These are phyloP conservation scores for Fusarium keratoplasticum DNA, from an alignment of 2,329 filamentous ascomycete genomes.

Conservation along the genomic window DNA sequence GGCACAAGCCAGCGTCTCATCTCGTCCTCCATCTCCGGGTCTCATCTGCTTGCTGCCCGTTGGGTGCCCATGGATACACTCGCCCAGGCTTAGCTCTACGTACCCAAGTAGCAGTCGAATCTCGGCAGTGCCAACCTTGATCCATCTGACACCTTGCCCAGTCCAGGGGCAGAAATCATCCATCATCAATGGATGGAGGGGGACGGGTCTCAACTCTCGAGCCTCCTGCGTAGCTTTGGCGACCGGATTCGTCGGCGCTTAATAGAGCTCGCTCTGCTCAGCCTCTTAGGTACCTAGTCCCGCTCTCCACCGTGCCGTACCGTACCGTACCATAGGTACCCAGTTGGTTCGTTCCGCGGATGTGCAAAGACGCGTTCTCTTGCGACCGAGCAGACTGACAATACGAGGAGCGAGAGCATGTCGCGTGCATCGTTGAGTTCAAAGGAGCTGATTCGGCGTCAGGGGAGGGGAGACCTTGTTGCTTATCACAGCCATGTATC, in stretches of 20 bases:
- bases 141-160: constrained; percentile 9
- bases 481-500: background rate
- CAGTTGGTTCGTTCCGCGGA: background rate
- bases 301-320: background rate
- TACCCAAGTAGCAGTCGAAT: background rate
- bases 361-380: background rate
- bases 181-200: constrained; percentile 1
- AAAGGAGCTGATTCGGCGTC: constrained; percentile 27
- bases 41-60: constrained; percentile 39
- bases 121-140: constrained; percentile 8
- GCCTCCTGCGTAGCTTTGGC: constrained; percentile 16
- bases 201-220: constrained; percentile 20
- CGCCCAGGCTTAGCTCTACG: background rate
- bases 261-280: constrained; percentile 26
- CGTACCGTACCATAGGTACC: background rate
- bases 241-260: constrained; percentile 39
- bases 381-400: background rate
- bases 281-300: constrained; percentile 20
- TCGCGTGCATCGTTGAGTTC: constrained; percentile 26
- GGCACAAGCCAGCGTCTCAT: constrained; percentile 36
- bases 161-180: constrained; percentile 1
- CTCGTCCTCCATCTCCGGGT: constrained; percentile 24
- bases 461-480: constrained; percentile 9
- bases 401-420: constrained; percentile 13
- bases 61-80: constrained; percentile 37